A percentile compares a stretch with the other conserved stretches of the same genome.
Conservation (phyloP, 2,329 filamentous ascomycete genomes). For the Ascomycota sp. region DNA sequence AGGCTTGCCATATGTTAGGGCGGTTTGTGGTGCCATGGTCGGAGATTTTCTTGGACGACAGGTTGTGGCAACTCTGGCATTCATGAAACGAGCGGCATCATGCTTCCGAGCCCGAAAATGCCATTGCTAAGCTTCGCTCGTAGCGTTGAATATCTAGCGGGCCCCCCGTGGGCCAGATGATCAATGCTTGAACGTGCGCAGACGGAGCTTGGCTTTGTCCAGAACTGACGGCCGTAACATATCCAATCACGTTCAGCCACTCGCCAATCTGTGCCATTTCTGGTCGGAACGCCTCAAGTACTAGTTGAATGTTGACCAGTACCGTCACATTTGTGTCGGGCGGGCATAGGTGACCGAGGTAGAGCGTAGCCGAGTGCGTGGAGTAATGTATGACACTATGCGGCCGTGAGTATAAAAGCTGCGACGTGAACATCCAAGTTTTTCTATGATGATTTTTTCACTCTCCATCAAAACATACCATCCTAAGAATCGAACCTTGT, state of each 20-base stretch:
- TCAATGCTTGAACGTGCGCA: constrained; percentile 47
- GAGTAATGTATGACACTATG: constrained; percentile 30
- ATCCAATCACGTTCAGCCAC: constrained; percentile 81
- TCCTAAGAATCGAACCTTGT: constrained; percentile 83
- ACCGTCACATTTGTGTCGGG: constrained; percentile 23
- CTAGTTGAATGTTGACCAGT: constrained; percentile 48
- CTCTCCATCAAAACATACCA: constrained; percentile 40
- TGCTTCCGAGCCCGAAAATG: no score
- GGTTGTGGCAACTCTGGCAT: not conserved
- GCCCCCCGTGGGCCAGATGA: constrained; percentile 62
- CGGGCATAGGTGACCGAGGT: constrained; percentile 48
- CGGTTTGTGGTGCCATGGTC: no score
- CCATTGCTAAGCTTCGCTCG: constrained; percentile 32
- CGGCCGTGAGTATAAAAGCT: constrained; percentile 6
- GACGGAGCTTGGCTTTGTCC: constrained; percentile 1
- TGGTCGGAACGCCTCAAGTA: constrained; percentile 43
- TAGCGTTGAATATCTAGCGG: constrained; percentile 53
- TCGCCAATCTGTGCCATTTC: constrained; percentile 51
- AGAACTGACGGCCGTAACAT: constrained; percentile 22
- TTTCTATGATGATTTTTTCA: not conserved
- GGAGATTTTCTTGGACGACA: not conserved
- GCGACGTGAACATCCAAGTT: not conserved
- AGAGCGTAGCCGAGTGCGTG: constrained; percentile 36
- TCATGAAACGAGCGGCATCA: no score
- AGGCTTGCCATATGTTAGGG: not conserved